Conservation (phyloP, 2,329 filamentous ascomycete genomes). For the Aureobasidium zeae region DNA sequence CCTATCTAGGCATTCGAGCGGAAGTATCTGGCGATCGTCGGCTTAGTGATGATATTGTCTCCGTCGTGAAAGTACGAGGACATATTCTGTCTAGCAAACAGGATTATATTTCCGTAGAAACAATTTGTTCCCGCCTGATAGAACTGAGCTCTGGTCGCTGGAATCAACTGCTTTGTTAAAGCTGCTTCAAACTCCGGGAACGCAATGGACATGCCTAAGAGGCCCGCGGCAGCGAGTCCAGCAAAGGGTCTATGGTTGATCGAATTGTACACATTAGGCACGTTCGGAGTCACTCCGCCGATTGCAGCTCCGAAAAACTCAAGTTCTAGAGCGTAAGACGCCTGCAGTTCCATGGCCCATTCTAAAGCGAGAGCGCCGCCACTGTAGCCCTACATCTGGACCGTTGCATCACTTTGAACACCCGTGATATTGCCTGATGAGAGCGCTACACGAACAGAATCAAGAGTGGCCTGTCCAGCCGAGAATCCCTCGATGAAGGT, state of each 20-base stretch:
- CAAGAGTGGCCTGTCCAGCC: constrained; percentile 23
- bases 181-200: constrained; percentile 20
- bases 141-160: constrained; percentile 15
- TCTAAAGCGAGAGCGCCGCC: constrained; percentile 22
- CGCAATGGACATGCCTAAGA: constrained; percentile 21
- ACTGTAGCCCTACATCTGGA: constrained; percentile 22
- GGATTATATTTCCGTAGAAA: constrained; percentile 8
- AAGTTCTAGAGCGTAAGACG: constrained; percentile 24
- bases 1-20: too few species aligned
- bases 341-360: constrained; percentile 23
- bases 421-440: constrained; percentile 9
- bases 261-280: constrained; percentile 21
- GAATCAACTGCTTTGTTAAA: constrained; percentile 14
- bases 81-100: constrained; percentile 17
- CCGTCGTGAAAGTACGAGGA: constrained; percentile 20
- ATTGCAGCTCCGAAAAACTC: constrained; percentile 24
- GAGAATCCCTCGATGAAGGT: constrained; percentile 21
- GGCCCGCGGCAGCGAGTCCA: constrained; percentile 22
- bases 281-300: constrained; percentile 27
- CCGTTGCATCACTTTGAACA: neutral
- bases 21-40: constrained; percentile 17
- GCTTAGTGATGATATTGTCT: constrained; percentile 5
- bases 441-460: constrained; percentile 23
- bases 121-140: constrained; percentile 8
- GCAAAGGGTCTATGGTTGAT: constrained; percentile 23